phyloP scores from a whole-genome alignment of 2,329 filamentous ascomycete species.

The Alternaria arbusti region DNA sequence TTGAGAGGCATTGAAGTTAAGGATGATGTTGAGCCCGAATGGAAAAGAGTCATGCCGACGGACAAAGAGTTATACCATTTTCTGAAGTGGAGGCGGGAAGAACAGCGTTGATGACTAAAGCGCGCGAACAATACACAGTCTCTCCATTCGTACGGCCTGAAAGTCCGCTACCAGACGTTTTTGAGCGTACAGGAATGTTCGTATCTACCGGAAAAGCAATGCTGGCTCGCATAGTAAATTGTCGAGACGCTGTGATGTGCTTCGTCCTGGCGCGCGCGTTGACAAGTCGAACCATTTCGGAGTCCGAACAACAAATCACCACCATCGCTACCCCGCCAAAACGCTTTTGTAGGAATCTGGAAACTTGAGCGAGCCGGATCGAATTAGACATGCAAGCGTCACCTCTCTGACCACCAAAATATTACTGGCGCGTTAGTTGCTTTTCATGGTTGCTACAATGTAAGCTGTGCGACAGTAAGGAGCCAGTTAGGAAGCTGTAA shows the following conservation, averaged over 20 bases:
- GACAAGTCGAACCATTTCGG: constrained; percentile 1
- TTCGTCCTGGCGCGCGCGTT: background rate
- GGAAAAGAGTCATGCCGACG: constrained; percentile 81
- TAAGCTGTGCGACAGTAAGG: background rate
- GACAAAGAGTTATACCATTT: constrained; percentile 90
- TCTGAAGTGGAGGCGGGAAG: constrained; percentile 89
- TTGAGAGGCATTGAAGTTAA: constrained; percentile 68
- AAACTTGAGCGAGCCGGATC: background rate
- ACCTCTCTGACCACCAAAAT: background rate
- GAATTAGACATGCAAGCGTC: background rate
- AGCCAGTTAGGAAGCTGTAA: background rate
- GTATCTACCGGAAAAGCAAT: background rate
- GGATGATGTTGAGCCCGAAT: constrained; percentile 75
- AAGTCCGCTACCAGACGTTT: background rate
- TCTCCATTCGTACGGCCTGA: background rate
- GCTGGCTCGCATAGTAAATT: background rate
- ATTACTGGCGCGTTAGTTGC: background rate
- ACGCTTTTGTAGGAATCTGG: background rate
- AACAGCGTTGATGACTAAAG: constrained; percentile 55
- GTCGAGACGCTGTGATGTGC: background rate
- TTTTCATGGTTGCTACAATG: background rate
- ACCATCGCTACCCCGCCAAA: background rate
- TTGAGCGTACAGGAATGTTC: background rate
- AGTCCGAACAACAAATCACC: background rate
- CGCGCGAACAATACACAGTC: background rate